phyloP scores from a whole-genome alignment of 139 green algal genomes.

The Penium margaritaceum region DNA sequence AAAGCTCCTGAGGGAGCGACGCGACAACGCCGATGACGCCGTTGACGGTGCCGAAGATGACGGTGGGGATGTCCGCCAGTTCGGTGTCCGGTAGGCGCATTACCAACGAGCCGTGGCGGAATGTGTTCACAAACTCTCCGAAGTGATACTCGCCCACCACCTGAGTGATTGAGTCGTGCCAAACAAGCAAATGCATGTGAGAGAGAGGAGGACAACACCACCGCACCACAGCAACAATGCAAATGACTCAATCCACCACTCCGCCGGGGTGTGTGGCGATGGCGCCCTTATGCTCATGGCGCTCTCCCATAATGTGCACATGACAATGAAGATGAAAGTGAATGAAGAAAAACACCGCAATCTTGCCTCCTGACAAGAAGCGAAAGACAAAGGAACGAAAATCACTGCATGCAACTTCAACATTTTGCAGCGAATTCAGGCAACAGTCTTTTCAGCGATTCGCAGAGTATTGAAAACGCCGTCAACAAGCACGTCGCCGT shows the following conservation, averaged over 20 bases:
- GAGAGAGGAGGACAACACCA: too few relatives aligned
- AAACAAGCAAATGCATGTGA: too few relatives aligned
- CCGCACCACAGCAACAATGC: too few relatives aligned
- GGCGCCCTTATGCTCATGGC: too few relatives aligned
- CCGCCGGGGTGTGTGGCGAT: too few relatives aligned
- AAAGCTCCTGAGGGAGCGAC: constrained; percentile 62
- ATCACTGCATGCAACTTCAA: too few relatives aligned
- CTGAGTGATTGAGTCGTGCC: constrained; percentile 6
- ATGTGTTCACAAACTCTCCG: constrained; percentile 85
- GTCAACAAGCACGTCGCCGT: background rate
- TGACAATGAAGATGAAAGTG: too few relatives aligned
- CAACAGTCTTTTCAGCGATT: background rate
- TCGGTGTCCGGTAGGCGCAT: constrained; percentile 82
- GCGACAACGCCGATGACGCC: constrained; percentile 84
- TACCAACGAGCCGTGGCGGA: constrained; percentile 80
- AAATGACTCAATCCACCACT: background rate
- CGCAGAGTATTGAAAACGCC: background rate
- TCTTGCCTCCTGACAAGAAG: too few relatives aligned
- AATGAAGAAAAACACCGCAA: too few relatives aligned
- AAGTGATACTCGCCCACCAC: constrained; percentile 79
- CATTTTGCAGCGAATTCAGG: too few relatives aligned
- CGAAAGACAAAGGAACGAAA: too few relatives aligned
- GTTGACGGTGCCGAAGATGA: constrained; percentile 81
- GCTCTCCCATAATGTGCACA: too few relatives aligned
- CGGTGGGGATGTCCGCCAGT: constrained; percentile 58